Conservation (phyloP, 179 eudicot species). For the Nepenthes alata region DNA sequence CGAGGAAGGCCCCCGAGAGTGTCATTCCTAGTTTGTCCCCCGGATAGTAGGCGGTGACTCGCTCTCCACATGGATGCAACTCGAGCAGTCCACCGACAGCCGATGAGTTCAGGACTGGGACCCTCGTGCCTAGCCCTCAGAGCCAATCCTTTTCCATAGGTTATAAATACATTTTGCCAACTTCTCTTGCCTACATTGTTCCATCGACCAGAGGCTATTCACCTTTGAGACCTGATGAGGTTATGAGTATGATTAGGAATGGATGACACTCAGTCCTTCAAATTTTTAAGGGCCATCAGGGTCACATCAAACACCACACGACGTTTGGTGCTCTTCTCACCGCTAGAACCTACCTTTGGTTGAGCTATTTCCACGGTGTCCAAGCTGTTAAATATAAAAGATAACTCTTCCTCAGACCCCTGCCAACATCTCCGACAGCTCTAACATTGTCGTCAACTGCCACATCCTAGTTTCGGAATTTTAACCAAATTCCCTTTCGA, state of each 20-base stretch:
- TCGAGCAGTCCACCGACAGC: conserved; percentile 1
- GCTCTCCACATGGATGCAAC: neutral
- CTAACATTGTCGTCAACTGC: conserved; percentile 3
- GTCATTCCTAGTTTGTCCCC: neutral
- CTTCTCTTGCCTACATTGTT: conserved; percentile 1
- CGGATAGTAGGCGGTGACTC: neutral
- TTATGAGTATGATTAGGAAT: neutral
- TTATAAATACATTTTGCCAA: neutral
- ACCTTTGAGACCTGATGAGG: conserved; percentile 2
- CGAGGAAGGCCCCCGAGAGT: conserved; percentile 14
- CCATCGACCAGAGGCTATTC: neutral
- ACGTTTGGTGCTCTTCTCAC: too few relatives aligned
- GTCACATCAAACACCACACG: too few relatives aligned
- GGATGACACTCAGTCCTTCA: neutral
- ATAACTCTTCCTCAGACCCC: too few relatives aligned
- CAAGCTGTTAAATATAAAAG: too few relatives aligned
- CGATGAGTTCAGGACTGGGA: neutral
- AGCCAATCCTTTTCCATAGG: neutral
- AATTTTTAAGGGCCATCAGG: neutral
- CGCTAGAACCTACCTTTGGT: too few relatives aligned
- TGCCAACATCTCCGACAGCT: too few relatives aligned
- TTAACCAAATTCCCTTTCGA: conserved; percentile 2
- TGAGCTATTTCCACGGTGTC: too few relatives aligned
- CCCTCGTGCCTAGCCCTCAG: conserved; percentile 1
- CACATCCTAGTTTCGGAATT: neutral